These are phyloP conservation scores for Tetracladium maxilliforme DNA, from an alignment of 2,329 filamentous ascomycete genomes.

Conservation along the genomic window DNA sequence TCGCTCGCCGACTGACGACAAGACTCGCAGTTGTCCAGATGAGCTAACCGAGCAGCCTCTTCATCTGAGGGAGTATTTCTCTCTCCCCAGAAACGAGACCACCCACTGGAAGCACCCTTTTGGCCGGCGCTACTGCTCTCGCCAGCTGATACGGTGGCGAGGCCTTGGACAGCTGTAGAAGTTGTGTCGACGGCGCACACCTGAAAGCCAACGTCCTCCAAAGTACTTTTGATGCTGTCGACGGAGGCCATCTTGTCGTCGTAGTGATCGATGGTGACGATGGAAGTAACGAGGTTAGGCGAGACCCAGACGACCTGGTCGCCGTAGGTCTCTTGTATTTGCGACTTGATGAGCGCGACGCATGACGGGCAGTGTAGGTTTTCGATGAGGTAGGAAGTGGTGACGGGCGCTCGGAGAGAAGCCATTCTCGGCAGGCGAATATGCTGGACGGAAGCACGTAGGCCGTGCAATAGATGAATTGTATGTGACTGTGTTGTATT, in stretches of 20 bases:
- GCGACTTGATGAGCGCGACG: slow-evolving; percentile 36
- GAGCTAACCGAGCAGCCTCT: neutral
- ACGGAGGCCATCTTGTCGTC: slow-evolving; percentile 22
- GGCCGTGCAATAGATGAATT: too few relatives aligned
- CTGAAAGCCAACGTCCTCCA: slow-evolving; percentile 45
- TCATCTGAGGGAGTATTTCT: neutral
- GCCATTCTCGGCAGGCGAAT: slow-evolving; percentile 16
- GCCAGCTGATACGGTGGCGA: slow-evolving; percentile 7
- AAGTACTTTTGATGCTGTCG: slow-evolving; percentile 26
- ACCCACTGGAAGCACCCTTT: neutral
- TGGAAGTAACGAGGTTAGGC: slow-evolving; percentile 57
- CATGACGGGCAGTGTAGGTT: slow-evolving; percentile 73
- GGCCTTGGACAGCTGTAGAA: slow-evolving; percentile 1
- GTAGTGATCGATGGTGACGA: slow-evolving; percentile 44
- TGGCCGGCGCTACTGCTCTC: slow-evolving; percentile 6
- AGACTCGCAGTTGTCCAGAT: slow-evolving; percentile 33
- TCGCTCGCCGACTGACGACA: slow-evolving; percentile 24
- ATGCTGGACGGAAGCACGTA: too few relatives aligned
- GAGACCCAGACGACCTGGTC: slow-evolving; percentile 41
- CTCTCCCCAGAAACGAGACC: neutral
- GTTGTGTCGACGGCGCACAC: slow-evolving; percentile 18
- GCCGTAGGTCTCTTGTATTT: slow-evolving; percentile 24
- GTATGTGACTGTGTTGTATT: too few relatives aligned
- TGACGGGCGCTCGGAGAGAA: slow-evolving; percentile 20
- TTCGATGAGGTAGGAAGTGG: slow-evolving; percentile 49